Base-by-base conservation (phyloP, 1,284 basidiomycete genomes). In the Trichosporon coremiiforme region DNA sequence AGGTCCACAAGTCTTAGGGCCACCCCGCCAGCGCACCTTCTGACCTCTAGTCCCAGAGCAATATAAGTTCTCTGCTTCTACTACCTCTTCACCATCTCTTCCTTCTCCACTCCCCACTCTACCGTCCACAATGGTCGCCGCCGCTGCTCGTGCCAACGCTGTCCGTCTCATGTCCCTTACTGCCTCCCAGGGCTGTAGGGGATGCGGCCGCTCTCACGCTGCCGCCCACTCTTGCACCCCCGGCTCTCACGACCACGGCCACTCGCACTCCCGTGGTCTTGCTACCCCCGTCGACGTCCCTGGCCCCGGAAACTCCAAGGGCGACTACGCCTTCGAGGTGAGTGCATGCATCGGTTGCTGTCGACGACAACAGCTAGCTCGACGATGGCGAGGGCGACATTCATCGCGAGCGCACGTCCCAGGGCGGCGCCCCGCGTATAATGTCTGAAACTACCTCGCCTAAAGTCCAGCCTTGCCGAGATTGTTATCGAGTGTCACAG, bases 261-360 rank as follows among this genome's bases (percentile, higher is more conserved):
- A 77, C 60, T 73, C 77, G 68, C 75, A 77, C 70, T 25, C 66
- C 25, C 72, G 80, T 57, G 78, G 79, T 9, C 77, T 92, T 73
- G 95, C 94, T n/a, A 93, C 92, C 0, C 95, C 95, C 31, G 89
- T 93, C 13, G 88, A 93, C 67, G 77, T 83, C 4, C 85, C 90
- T 9, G 75, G 75, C 12, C 77, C 77, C 63, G 78, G 77, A 38
- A 76, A 77, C 3, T 80, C 83, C 0, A 87, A 94, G 83, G 94
- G 91, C 80, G 95, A 98, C 84, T 98, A 98, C 82, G 95, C 95
- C 0, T 98, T 98, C 78, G 95, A 98, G 87, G 93, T 91, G 75
- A 69, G 84, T 79, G 9, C 35, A 64, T n/a, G 9, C 36, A 45
- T 41, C 38, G 20, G 22, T 10, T 36, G 69, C 10, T 9, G 22